Conservation (phyloP, 805 yeast species). For the Candida manassasensis region DNA sequence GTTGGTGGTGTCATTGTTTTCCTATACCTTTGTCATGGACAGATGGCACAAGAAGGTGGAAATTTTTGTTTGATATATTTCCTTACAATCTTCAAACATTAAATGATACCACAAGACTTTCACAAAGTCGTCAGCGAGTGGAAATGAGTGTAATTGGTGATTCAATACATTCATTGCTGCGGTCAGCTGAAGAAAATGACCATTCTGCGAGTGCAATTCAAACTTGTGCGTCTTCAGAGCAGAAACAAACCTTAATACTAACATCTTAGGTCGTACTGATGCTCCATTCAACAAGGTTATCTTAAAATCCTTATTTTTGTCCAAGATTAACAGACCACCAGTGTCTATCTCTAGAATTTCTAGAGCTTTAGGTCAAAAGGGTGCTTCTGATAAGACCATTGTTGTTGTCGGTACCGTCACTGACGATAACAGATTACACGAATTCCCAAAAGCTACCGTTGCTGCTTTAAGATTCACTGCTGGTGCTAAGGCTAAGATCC, state of each 20-base stretch:
- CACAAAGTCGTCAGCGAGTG: constrained; percentile 5
- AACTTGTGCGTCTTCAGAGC: constrained; percentile 41
- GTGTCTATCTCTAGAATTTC: constrained; percentile 91
- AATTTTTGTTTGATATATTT: not conserved
- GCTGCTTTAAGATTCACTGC: constrained; percentile 99
- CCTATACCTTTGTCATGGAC: constrained; percentile 1
- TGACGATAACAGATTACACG: constrained; percentile 91
- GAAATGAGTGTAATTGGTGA: not conserved
- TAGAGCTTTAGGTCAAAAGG: constrained; percentile 75
- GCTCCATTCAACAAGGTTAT: constrained; percentile 98
- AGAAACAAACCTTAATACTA: constrained; percentile 33
- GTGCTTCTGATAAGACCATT: constrained; percentile 84
- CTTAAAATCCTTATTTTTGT: constrained; percentile 90
- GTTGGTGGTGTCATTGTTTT: constrained; percentile 1
- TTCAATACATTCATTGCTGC: constrained; percentile 1
- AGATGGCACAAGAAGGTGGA: not conserved
- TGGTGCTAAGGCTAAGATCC: constrained; percentile 95
- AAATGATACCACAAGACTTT: not conserved
- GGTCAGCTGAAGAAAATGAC: constrained; percentile 4
- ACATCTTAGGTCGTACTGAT: constrained; percentile 86
- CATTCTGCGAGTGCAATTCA: constrained; percentile 36
- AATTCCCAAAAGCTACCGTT: constrained; percentile 94
- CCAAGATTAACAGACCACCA: constrained; percentile 99
- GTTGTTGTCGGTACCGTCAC: constrained; percentile 99
- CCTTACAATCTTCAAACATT: no score